Base-by-base conservation (phyloP, 2,329 filamentous ascomycete genomes). In the Aspergillus glaucus region DNA sequence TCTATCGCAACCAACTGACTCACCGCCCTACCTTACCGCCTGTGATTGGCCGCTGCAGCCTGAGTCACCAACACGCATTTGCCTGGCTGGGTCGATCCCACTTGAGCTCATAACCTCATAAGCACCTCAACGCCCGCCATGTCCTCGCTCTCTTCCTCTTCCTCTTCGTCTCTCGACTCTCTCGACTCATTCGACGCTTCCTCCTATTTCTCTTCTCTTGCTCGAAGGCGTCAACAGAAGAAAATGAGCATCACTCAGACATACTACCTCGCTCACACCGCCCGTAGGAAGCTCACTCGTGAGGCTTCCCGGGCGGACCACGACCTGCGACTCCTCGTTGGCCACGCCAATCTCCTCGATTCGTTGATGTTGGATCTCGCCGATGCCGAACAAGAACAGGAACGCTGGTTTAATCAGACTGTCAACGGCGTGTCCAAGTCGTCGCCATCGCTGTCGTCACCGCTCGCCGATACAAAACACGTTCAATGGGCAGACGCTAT, bases 171-270 rank as follows among this genome's bases (percentile, higher is more conserved):
- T 1, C 10, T 48, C 53, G 57, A 62, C 47, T 60, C 63, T 51
- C 56, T 49, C 58, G 58, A 50, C 49, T 62, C 50, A 1, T 4
- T 42, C 53, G 57, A 61, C 47, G 60, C 63, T 51, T 63, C 62
- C 46, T 63, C 68, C 24, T 66, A 70, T 57, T 72, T 72, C 32
- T 61, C 75, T 45, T 71, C 74, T 57, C 56, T 67, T 51, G 46
- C 56, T 37, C 60, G 66, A 34, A 59, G 62, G 17, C 65, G 62
- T 26, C 74, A 75, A 69, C 79, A 86, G 76, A 87, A 90, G 74
- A 91, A 86, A 75, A 97, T 97, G 93, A 94, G 87, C 70, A 86
- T 97, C 76, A 94, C 92, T 24, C 90, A 96, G 75, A 97, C 92
- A 54, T 98, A 97, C 86, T 95, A 89, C 78, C 86, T 97, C 63